phyloP scores from a whole-genome alignment of 2,329 filamentous ascomycete species.

The Metarhizium brunneum region DNA sequence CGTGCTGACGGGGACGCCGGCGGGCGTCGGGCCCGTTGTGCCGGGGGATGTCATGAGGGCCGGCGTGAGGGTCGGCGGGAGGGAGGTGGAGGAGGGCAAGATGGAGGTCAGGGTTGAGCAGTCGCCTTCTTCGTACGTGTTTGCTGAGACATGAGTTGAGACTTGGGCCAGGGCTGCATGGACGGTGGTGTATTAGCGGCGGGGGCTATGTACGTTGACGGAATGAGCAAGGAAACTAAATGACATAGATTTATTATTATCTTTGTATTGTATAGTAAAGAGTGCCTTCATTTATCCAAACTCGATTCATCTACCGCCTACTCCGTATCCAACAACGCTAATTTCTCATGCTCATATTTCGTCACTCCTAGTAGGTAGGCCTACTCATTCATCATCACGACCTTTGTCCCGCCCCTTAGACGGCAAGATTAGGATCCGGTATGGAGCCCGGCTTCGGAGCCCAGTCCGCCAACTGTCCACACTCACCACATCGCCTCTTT shows the following conservation, averaged over 20 bases:
- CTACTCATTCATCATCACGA: background rate
- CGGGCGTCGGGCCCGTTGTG: slow-evolving; percentile 81
- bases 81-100: slow-evolving; percentile 74
- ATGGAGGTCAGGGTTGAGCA: slow-evolving; percentile 81
- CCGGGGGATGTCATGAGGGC: slow-evolving; percentile 83
- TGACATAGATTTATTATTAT: too few relatives aligned
- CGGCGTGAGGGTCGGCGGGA: slow-evolving; percentile 68
- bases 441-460: slow-evolving; percentile 53
- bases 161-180: too few relatives aligned
- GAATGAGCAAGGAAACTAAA: too few relatives aligned
- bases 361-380: too few relatives aligned
- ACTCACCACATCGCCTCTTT: slow-evolving; percentile 66
- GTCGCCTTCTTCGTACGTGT: slow-evolving; percentile 67
- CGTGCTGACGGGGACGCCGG: slow-evolving; percentile 92
- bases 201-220: too few relatives aligned
- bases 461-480: slow-evolving; percentile 66
- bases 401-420: background rate
- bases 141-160: slow-evolving; percentile 53
- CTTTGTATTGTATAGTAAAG: too few relatives aligned
- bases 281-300: too few relatives aligned
- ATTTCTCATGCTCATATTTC: too few relatives aligned
- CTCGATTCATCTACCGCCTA: too few relatives aligned
- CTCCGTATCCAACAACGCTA: too few relatives aligned
- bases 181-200: too few relatives aligned
- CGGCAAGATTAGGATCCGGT: slow-evolving; percentile 43